A percentile compares a stretch with the other conserved stretches of the same genome.
These are phyloP conservation scores for Sphaerobolus stellatus DNA, from an alignment of 1,284 basidiomycete species.

Conservation along the genomic window DNA sequence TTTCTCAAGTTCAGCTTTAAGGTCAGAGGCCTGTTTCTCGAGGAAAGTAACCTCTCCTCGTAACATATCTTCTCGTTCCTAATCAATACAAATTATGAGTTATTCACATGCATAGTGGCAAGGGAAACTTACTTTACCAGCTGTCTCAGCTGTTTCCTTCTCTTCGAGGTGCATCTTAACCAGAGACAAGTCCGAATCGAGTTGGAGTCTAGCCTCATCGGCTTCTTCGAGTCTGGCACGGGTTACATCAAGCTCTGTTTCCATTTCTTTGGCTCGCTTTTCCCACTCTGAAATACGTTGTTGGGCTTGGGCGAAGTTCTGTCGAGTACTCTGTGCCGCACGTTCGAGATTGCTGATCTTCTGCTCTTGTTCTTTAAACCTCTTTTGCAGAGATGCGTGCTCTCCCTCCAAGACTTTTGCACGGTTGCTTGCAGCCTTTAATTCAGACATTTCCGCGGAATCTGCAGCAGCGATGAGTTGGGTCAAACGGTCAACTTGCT, in stretches of 20 bases:
- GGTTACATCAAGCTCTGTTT: conserved; percentile 57
- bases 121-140: conserved; percentile 53
- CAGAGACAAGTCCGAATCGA: conserved; percentile 67
- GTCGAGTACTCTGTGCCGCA: conserved; percentile 53
- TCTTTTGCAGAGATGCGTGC: conserved; percentile 62
- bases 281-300: conserved; percentile 79
- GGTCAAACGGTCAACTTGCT: conserved; percentile 67
- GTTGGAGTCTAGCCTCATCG: conserved; percentile 60
- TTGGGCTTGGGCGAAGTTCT: conserved; percentile 67
- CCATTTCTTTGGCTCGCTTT: conserved; percentile 67
- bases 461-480: conserved; percentile 61
- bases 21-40: conserved; percentile 58
- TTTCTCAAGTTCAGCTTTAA: conserved; percentile 61
- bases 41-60: conserved; percentile 63
- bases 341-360: conserved; percentile 62
- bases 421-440: conserved; percentile 62
- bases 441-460: conserved; percentile 67
- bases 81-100: conserved; percentile 13
- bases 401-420: conserved; percentile 67
- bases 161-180: conserved; percentile 71
- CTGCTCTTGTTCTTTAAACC: conserved; percentile 66
- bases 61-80: conserved; percentile 71
- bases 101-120: conserved; percentile 11
- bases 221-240: conserved; percentile 61
- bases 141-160: conserved; percentile 63